Base-by-base conservation (phyloP, 306 rosid species). In the Cucurbita argyrosperma region DNA sequence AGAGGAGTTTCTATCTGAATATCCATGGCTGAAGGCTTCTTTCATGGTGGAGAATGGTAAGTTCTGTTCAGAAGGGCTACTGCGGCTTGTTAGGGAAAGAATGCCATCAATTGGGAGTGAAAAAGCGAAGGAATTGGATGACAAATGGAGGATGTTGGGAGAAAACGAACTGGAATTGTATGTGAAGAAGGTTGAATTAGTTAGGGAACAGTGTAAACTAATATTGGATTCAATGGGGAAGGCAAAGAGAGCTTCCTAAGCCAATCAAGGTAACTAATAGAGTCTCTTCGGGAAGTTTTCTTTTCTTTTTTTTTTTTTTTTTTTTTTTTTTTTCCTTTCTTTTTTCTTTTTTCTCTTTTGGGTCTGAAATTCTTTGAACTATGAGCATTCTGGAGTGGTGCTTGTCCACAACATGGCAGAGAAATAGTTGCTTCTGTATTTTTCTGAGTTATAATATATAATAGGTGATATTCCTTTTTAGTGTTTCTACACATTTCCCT, bases 91-190 rank as follows among this genome's bases (percentile, higher is more conserved):
- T 66, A 70, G 23, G 72, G 75, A 78, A n/a, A 51, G 37, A 15
- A 50, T 82, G 76, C 80, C 83, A 58, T 54, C 18, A 62, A 59
- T 87, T 58, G 85, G 78, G 52, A 80, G 54, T 47, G 58, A 60
- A 0, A 78, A 76, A 78, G 76, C 76, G 6, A 74, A 35, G 62
- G 85, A 81, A 58, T 37, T 84, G 71, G 84, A 87, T 51, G 76
- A 49, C 7, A 84, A 47, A 68, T 83, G 91, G 88, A 77, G 47
- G 77, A 50, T 65, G 21, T 26, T 84, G 77, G 76, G 78, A 60
- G 70, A 60, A 7, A 73, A 23, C 5, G 83, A 83, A 60, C 42
- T 70, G 65, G 81, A 81, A 71, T 75, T 83, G 72, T 76, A 50
- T 46, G 46, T 59, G 80, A 77, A 74, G 79, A 83, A 57, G 77